A percentile compares a stretch with the other conserved stretches of the same genome.
Evolutionary conservation across 106 monocot genomes (phyloP).

Genomic region (Dioscorea dumetorum): DNA sequence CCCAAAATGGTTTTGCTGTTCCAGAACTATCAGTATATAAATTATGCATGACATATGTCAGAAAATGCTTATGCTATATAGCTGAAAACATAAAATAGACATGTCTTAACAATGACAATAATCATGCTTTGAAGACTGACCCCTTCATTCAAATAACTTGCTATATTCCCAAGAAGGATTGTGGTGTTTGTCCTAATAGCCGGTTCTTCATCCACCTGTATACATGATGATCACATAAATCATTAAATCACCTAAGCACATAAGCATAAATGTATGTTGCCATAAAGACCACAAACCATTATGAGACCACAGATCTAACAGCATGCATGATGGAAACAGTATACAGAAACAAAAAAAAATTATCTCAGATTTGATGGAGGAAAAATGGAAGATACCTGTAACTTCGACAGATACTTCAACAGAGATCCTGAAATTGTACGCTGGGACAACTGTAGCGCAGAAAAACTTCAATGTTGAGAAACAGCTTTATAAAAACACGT

Average conservation of each 20-base stretch:
- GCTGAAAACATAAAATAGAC: not conserved
- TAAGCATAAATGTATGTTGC: not conserved
- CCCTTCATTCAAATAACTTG: constrained; percentile 91
- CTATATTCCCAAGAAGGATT: constrained; percentile 95
- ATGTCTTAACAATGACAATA: not conserved
- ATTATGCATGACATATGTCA: too few species aligned
- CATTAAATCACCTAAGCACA: not conserved
- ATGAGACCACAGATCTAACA: not conserved
- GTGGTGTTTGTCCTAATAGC: constrained; percentile 98
- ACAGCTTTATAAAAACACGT: too few species aligned
- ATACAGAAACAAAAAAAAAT: not conserved
- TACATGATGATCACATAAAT: not conserved
- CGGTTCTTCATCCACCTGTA: constrained; percentile 97
- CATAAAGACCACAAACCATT: not conserved
- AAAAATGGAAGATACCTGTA: constrained; percentile 50
- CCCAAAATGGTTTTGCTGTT: not conserved
- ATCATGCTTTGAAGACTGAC: constrained; percentile 44
- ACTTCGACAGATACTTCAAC: constrained; percentile 94
- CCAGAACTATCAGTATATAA: not conserved
- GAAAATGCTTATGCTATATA: not conserved
- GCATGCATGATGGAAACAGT: not conserved
- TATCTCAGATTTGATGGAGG: too few species aligned
- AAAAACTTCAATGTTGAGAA: not conserved
- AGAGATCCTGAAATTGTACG: constrained; percentile 90
- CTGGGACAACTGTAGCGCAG: constrained; percentile 76